phyloP scores from a whole-genome alignment of 179 eudicot species.

The Vitellaria paradoxa region DNA sequence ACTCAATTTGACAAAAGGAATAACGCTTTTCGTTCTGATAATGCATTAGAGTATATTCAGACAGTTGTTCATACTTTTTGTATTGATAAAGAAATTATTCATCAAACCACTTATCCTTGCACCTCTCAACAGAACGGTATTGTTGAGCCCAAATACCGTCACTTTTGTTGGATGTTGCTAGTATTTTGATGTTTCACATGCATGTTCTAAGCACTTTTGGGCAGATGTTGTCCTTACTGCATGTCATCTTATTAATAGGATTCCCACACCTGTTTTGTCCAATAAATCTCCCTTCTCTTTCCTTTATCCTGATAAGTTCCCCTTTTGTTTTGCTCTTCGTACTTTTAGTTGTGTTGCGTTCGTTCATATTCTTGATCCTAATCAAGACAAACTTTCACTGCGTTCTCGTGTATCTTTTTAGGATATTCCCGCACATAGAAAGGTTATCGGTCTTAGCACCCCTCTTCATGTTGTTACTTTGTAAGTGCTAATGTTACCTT shows the following conservation, averaged over 20 bases:
- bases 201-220: neutral
- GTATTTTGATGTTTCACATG: neutral
- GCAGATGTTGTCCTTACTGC: neutral
- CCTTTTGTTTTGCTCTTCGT: too few relatives aligned
- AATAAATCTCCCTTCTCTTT: too few relatives aligned
- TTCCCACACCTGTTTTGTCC: neutral
- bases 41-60: neutral
- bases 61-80: neutral
- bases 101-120: neutral
- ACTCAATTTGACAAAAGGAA: neutral
- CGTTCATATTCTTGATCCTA: too few relatives aligned
- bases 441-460: too few relatives aligned
- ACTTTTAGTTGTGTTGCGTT: too few relatives aligned
- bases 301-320: too few relatives aligned
- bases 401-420: too few relatives aligned
- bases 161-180: neutral
- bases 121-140: neutral
- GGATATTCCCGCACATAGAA: too few relatives aligned
- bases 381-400: too few relatives aligned
- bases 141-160: neutral
- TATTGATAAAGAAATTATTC: neutral
- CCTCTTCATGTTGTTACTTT: too few relatives aligned
- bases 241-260: neutral
- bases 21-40: neutral
- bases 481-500: too few relatives aligned